These are phyloP conservation scores for Chenopodium berlandieri DNA, from an alignment of 148 eudicot species.

Conservation along the genomic window DNA sequence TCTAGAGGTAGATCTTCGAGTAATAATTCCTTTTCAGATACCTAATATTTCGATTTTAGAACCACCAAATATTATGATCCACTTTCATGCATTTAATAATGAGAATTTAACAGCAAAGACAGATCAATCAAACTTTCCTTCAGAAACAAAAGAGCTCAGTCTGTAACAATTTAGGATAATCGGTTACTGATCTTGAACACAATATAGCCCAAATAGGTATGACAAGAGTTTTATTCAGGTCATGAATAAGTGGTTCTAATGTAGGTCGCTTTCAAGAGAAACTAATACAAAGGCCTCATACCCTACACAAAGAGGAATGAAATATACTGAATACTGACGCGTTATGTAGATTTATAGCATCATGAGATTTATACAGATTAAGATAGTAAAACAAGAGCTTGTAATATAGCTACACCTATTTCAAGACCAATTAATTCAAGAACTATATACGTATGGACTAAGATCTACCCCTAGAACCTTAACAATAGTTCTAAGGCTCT, in stretches of 20 bases:
- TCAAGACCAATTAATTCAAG: too few species aligned
- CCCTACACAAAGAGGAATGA: background rate
- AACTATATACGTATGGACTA: too few species aligned
- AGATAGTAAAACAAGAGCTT: too few species aligned
- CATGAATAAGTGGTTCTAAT: background rate
- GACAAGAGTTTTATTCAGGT: background rate
- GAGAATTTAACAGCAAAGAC: background rate
- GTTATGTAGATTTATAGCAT: too few species aligned
- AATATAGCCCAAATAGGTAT: background rate
- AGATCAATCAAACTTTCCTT: background rate
- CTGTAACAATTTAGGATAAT: background rate
- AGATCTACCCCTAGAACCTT: too few species aligned
- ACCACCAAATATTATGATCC: too few species aligned
- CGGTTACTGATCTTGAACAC: background rate
- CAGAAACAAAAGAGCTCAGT: background rate
- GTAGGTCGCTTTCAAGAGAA: background rate
- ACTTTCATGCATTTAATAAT: background rate
- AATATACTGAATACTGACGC: too few species aligned
- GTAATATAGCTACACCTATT: too few species aligned
- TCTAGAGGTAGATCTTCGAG: constrained; percentile 70
- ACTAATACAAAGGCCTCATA: background rate
- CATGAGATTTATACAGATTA: too few species aligned
- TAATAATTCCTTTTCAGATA: constrained; percentile 81
- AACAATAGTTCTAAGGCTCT: too few species aligned
- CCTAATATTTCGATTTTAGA: constrained; percentile 34